Evolutionary conservation across 768 basidiomycete species (phyloP), one percentile per base, ranked within the genome.

Genomic region (Coprinellus aureogranulatus): DNA sequence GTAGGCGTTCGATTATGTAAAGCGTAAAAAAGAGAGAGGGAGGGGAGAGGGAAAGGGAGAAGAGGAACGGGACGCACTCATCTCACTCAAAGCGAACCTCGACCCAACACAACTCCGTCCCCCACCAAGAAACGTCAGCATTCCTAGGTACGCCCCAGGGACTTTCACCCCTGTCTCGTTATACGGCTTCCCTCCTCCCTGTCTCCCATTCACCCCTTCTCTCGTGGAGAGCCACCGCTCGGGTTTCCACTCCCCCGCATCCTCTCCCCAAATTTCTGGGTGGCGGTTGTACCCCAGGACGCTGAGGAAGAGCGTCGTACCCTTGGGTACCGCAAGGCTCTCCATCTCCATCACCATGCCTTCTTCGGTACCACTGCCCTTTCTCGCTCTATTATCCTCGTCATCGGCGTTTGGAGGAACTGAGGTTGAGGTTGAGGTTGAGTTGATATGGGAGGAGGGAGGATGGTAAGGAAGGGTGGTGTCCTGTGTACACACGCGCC

Each of bases 51-150:
- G n/a, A n/a, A n/a, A n/a, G n/a, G n/a, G n/a, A n/a, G 28, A 2
- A 6, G 22, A 30, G 18, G 57, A 14, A 46, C 41, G 31, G 55
- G 14, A 58, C 81, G 60, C 62, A 83, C 82, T 85, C 65, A 83
- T 82, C 66, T 85, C 82, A 56, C 81, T 69, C 65, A 80, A 73
- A 4, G 84, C 81, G 60, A 83, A 84, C 63, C 75, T 80, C 64
- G 81, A 84, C 14, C 83, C 78, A 23, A 77, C 78, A 47, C 3
- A 55, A 44, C 41, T 77, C 58, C 82, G 69, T 37, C 74, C 68
- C 4, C 83, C 84, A 11, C 81, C 81, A 27, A 84, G 69, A 64
- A 84, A 85, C 11, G 83, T 79, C 77, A 84, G 75, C 77, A 81
- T 83, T 54, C 12, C 20, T 51, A 23, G 42, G 42, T 41, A 55